A percentile compares a stretch with the other conserved stretches of the same genome.
These are phyloP conservation scores for Saccharomyces hybrid DNA, from an alignment of 1,139 yeast species.

Conservation along the genomic window DNA sequence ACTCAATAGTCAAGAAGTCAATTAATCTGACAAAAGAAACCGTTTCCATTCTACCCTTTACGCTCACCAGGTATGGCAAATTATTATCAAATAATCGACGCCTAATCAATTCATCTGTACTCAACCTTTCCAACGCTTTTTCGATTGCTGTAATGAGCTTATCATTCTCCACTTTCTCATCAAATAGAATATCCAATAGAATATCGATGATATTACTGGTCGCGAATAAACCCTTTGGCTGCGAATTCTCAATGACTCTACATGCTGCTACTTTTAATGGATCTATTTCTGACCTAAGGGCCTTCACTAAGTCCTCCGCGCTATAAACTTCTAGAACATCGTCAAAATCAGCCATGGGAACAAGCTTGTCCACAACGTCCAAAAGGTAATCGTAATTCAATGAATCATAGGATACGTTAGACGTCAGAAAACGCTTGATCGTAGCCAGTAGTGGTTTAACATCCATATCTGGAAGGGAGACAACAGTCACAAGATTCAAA, in stretches of 20 bases:
- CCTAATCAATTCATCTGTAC: conserved; percentile 26
- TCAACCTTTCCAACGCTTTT: conserved; percentile 17
- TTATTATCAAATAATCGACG: conserved; percentile 27
- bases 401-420: conserved; percentile 3
- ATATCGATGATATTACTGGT: conserved; percentile 26
- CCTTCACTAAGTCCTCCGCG: conserved; percentile 25
- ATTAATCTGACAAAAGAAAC: conserved; percentile 24
- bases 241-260: conserved; percentile 28
- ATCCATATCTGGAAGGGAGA: conserved; percentile 7
- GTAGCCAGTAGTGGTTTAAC: conserved; percentile 13
- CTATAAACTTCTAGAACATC: conserved; percentile 24
- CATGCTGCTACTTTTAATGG: conserved; percentile 28
- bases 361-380: conserved; percentile 24
- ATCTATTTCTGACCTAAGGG: conserved; percentile 25
- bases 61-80: conserved; percentile 11
- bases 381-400: conserved; percentile 19
- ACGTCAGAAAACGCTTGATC: conserved; percentile 14
- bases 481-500: conserved; percentile 15
- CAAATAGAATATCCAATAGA: conserved; percentile 20
- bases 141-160: conserved; percentile 30
- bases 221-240: conserved; percentile 31
- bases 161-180: conserved; percentile 16
- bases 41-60: conserved; percentile 17
- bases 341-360: conserved; percentile 27
- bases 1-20: conserved; percentile 22